Evolutionary conservation across 73 alveolate species (phyloP).

Genomic region (Paramecium primaurelia): DNA sequence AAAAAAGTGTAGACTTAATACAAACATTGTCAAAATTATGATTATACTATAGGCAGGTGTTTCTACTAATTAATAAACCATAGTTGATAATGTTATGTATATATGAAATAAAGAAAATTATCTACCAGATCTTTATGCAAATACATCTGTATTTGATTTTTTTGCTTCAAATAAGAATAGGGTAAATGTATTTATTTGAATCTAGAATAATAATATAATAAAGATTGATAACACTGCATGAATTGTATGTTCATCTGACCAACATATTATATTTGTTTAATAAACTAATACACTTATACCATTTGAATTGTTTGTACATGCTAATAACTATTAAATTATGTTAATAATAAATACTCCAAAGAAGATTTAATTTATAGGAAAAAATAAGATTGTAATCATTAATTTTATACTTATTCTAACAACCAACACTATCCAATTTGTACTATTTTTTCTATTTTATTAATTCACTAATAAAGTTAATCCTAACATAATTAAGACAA

Average conservation of each 20-base stretch:
- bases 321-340: background rate
- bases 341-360: background rate
- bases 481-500: background rate
- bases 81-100: background rate
- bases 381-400: background rate
- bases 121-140: conserved; percentile 30
- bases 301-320: background rate
- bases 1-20: conserved; percentile 13
- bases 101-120: background rate
- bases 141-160: background rate
- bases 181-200: background rate
- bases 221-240: background rate
- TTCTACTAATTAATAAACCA: background rate
- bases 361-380: background rate
- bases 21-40: background rate
- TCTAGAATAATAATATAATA: background rate
- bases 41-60: background rate
- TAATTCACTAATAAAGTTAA: background rate
- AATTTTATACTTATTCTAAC: background rate
- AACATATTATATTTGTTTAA: background rate
- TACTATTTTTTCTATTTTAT: background rate
- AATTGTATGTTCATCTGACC: background rate
- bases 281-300: background rate
- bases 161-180: background rate
- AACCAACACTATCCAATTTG: background rate